Conservation (phyloP, 768 basidiomycete genomes). For the Podaxis sp. region DNA sequence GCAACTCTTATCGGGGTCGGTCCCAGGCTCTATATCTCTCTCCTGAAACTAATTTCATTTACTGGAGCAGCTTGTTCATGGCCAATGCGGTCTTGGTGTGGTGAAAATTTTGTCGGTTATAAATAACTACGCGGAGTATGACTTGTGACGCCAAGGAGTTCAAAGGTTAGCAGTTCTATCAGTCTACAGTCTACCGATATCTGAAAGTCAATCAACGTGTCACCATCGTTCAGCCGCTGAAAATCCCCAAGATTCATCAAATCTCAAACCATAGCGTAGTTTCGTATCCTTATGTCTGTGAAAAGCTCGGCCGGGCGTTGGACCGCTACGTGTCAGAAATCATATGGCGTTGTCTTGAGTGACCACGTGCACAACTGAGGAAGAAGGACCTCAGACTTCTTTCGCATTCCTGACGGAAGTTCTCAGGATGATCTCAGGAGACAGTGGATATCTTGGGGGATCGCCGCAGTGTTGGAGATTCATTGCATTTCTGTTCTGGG, state of each 20-base stretch:
- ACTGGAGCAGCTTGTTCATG: too few species aligned
- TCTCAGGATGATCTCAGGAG: slow-evolving; percentile 10
- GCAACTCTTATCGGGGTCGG: too few species aligned
- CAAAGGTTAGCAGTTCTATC: too few species aligned
- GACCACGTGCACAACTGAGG: slow-evolving; percentile 2
- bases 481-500: background rate
- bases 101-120: too few species aligned
- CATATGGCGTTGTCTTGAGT: background rate
- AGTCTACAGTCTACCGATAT: too few species aligned
- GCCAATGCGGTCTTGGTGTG: too few species aligned
- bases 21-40: too few species aligned
- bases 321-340: background rate
- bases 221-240: too few species aligned
- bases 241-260: background rate
- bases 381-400: background rate
- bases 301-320: background rate
- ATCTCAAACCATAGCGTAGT: background rate
- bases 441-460: background rate
- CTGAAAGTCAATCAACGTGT: too few species aligned
- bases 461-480: background rate
- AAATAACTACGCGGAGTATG: too few species aligned
- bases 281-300: background rate
- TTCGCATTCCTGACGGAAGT: background rate
- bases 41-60: too few species aligned
- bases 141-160: too few species aligned